Percentiles rank a stretch among this genome's conserved stretches.
Evolutionary conservation across 2,329 filamentous ascomycete genomes (phyloP).

Genomic region (Tolypocladium tropicale): DNA sequence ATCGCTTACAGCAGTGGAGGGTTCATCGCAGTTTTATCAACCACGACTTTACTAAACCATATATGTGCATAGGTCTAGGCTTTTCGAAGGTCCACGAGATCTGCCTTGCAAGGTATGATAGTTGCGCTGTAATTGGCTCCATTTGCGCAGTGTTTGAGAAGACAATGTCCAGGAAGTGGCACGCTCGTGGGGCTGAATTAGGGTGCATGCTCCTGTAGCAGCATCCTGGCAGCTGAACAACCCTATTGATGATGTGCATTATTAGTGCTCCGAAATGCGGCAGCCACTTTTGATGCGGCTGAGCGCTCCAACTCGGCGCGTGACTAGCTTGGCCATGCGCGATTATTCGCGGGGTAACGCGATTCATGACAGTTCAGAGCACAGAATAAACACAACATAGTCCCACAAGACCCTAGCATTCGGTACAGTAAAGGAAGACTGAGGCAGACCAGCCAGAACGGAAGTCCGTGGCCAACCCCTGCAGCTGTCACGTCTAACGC

Average conservation of each 20-base stretch:
- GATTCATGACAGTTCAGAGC: too few relatives aligned
- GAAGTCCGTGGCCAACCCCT: too few relatives aligned
- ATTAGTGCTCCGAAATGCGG: neutral
- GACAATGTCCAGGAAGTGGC: neutral
- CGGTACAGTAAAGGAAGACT: too few relatives aligned
- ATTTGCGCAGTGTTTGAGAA: neutral
- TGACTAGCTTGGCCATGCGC: neutral
- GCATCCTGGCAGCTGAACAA: constrained; percentile 3
- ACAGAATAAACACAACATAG: too few relatives aligned
- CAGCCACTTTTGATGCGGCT: neutral
- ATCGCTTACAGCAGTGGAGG: neutral
- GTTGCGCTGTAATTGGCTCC: neutral
- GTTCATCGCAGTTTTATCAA: neutral
- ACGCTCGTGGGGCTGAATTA: neutral
- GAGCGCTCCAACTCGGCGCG: neutral
- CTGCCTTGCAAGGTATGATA: neutral
- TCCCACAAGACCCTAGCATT: too few relatives aligned
- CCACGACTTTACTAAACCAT: too few relatives aligned
- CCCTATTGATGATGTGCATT: constrained; percentile 1
- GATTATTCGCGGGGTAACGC: too few relatives aligned
- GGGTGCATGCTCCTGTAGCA: neutral
- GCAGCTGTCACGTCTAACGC: too few relatives aligned
- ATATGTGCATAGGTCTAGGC: neutral
- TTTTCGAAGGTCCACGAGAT: neutral
- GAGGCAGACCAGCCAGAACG: too few relatives aligned